Base-by-base conservation (phyloP, 805 yeast genomes). In the Kuraishia ogatae region DNA sequence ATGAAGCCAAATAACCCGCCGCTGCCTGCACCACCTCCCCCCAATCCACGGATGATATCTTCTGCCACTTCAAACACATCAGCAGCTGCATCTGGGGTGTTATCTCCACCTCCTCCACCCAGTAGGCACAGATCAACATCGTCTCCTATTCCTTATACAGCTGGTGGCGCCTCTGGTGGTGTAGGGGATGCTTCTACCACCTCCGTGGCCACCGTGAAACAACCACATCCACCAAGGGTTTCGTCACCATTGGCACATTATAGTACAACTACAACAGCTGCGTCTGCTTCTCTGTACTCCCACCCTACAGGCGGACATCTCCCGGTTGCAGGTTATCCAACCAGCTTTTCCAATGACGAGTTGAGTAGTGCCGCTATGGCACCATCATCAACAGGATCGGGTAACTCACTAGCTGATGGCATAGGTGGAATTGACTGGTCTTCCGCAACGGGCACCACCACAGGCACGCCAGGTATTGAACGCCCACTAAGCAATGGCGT, bases 201-300 rank as follows among this genome's bases (percentile, higher is more conserved):
- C n/a, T 35, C 43, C 4, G 11, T 28, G 10, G 15, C 43, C 15
- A 11, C n/a, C 17, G 13, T 35, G 4, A 35, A 35, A 10, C 43
- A 35, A 17, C 17, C 43, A 35, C 43, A 35, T 11, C 57, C 55
- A 29, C 63, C 62, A 1, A 51, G 60, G 26, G 56, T 60, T 5
- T 56, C 66, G n/a, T 64, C 67, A 0, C 67, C 67, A 17, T 55
- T 64, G 22, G 55, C 63, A 1, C 52, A 58, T 8, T 13, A 57
- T 19, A 61, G 35, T 52, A 58, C 21, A 21, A 57, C 62, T 1
- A 58, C 61, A 23, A 53, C 65, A 48, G 68, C 71, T 47, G 72
- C 73, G 3, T 58, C 67, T 49, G 61, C 69, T 50, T 59, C 66
- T 50, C 21, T 23, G 10, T 22, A 47, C 15, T 3, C 15, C 17